Evolutionary conservation across 2,329 filamentous ascomycete species (phyloP).

Genomic region (Apiospora phragmitis): DNA sequence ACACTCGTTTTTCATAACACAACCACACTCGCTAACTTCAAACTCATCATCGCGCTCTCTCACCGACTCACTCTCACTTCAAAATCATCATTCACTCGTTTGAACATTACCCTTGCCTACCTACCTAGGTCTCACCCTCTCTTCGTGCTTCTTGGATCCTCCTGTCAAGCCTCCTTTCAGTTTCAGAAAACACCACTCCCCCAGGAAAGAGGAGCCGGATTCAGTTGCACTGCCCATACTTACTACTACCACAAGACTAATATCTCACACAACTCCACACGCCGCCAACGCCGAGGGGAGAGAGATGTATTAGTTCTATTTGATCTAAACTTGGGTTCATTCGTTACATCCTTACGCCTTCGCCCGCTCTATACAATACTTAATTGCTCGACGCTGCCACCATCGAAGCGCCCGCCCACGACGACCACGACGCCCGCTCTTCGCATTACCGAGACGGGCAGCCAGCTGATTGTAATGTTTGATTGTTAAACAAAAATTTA

Average conservation of each 20-base stretch:
- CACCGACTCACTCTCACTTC: background rate
- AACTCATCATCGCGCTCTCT: background rate
- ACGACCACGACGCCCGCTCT: background rate
- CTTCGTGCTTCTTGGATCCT: background rate
- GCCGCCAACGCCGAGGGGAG: background rate
- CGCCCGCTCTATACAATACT: background rate
- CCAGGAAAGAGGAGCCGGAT: background rate
- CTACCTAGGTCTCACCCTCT: background rate
- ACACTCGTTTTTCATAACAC: background rate
- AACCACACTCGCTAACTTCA: background rate
- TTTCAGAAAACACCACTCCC: background rate
- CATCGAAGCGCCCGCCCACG: background rate
- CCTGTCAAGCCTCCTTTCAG: background rate
- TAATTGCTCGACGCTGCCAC: constrained; percentile 1
- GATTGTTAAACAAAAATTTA: background rate
- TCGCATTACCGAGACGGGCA: background rate
- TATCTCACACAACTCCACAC: background rate
- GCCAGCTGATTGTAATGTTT: background rate
- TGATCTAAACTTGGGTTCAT: background rate
- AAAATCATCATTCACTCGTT: background rate
- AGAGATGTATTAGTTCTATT: background rate
- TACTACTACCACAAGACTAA: background rate
- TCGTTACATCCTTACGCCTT: background rate
- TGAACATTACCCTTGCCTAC: background rate
- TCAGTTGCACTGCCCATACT: background rate